A percentile compares a stretch with the other conserved stretches of the same genome.
Conservation (phyloP, 495 filamentous ascomycete genomes). For the Monascus purpureus region DNA sequence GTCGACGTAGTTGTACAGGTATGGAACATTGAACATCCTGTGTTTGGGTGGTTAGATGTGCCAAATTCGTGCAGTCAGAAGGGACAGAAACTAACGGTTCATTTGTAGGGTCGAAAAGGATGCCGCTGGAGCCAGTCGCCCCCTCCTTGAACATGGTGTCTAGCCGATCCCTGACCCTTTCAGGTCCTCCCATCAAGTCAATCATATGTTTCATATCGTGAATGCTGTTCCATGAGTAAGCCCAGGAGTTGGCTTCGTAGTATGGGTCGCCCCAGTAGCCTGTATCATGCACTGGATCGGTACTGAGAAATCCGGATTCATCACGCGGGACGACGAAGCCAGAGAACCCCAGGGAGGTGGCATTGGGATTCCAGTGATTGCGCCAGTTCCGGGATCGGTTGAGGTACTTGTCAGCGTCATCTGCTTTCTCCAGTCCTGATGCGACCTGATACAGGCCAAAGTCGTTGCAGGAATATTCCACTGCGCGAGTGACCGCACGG, state of each 20-base stretch:
- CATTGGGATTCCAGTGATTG: slow-evolving; percentile 53
- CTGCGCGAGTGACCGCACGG: slow-evolving; percentile 48
- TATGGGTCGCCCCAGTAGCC: slow-evolving; percentile 52
- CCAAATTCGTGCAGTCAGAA: background rate
- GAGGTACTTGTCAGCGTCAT: slow-evolving; percentile 46
- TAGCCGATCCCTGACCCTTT: slow-evolving; percentile 17
- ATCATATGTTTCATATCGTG: slow-evolving; percentile 54
- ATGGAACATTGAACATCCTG: slow-evolving; percentile 50
- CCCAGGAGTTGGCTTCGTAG: slow-evolving; percentile 55
- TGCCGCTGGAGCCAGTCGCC: slow-evolving; percentile 35
- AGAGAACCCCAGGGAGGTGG: slow-evolving; percentile 38
- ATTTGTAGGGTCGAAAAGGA: slow-evolving; percentile 53
- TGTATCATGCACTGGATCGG: slow-evolving; percentile 36
- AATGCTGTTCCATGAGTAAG: slow-evolving; percentile 54
- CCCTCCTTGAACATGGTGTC: slow-evolving; percentile 35
- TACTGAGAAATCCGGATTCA: slow-evolving; percentile 39
- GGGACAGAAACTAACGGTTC: slow-evolving; percentile 33
- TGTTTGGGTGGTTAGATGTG: slow-evolving; percentile 1
- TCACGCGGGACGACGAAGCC: slow-evolving; percentile 54
- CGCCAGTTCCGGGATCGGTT: slow-evolving; percentile 54
- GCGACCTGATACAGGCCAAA: slow-evolving; percentile 42
- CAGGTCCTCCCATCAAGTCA: slow-evolving; percentile 39
- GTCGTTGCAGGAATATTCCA: slow-evolving; percentile 59
- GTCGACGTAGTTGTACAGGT: slow-evolving; percentile 55
- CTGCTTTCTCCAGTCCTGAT: slow-evolving; percentile 35